Conservation (phyloP, 805 yeast species). For the Huiozyma sinensis region DNA sequence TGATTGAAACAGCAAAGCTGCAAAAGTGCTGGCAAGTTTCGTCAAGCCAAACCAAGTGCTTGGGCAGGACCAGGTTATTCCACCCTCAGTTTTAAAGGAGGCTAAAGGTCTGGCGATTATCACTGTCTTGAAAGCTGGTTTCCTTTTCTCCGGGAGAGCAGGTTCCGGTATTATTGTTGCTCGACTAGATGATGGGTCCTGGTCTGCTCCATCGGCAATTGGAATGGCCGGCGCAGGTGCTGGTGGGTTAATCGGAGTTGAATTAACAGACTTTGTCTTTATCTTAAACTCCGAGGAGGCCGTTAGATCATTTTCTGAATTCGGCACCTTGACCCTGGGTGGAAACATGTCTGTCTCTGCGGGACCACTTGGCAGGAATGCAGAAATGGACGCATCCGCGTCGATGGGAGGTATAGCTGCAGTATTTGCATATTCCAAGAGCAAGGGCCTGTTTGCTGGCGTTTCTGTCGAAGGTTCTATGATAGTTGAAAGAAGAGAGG, state of each 20-base stretch:
- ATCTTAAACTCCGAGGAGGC: slow-evolving; percentile 82
- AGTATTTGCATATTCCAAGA: slow-evolving; percentile 86
- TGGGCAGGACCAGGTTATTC: slow-evolving; percentile 83
- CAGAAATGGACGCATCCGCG: slow-evolving; percentile 95
- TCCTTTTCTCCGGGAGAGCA: slow-evolving; percentile 91
- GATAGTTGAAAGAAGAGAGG: slow-evolving; percentile 92
- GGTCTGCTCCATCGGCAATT: slow-evolving; percentile 97
- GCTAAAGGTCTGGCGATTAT: slow-evolving; percentile 90
- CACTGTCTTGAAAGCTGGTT: slow-evolving; percentile 96
- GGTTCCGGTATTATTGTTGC: slow-evolving; percentile 96
- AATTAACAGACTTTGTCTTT: slow-evolving; percentile 91
- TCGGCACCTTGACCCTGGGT: slow-evolving; percentile 90
- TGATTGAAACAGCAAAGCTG: slow-evolving; percentile 53
- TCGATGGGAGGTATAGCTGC: slow-evolving; percentile 80
- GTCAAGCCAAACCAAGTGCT: slow-evolving; percentile 89
- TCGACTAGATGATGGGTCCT: slow-evolving; percentile 81
- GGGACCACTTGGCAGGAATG: slow-evolving; percentile 94
- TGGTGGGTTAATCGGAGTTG: slow-evolving; percentile 96
- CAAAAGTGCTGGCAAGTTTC: slow-evolving; percentile 79
- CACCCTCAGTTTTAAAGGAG: slow-evolving; percentile 73
- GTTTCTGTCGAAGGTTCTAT: slow-evolving; percentile 96
- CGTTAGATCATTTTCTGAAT: slow-evolving; percentile 86
- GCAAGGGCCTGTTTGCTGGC: slow-evolving; percentile 96
- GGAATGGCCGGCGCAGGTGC: slow-evolving; percentile 98
- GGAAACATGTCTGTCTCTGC: slow-evolving; percentile 94